A percentile compares a stretch with the other conserved stretches of the same genome.
Evolutionary conservation across 2,329 filamentous ascomycete species (phyloP).

Genomic region (Aspergillus sp.): DNA sequence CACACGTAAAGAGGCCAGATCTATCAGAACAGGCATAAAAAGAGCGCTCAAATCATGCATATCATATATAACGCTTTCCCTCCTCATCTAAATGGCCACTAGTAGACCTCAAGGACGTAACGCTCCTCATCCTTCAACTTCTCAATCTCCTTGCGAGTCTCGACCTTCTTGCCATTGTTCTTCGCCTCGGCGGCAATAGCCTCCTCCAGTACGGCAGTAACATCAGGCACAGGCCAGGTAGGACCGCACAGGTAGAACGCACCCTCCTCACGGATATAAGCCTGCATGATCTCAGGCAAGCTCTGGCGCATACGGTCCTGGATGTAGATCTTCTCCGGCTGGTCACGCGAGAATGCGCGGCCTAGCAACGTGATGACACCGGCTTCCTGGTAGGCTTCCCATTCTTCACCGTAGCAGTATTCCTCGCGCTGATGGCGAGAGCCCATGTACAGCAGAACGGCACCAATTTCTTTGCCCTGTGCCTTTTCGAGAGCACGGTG

Average conservation of each 20-base stretch:
- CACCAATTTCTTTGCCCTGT: slow-evolving; percentile 90
- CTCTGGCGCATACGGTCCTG: slow-evolving; percentile 96
- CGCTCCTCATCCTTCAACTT: slow-evolving; percentile 88
- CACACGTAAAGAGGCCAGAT: no score
- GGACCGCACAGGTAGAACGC: slow-evolving; percentile 96
- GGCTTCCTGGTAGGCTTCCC: slow-evolving; percentile 94
- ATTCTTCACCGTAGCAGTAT: slow-evolving; percentile 97
- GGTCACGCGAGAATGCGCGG: slow-evolving; percentile 90
- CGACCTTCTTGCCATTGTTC: slow-evolving; percentile 65
- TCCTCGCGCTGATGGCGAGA: slow-evolving; percentile 96
- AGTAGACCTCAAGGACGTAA: slow-evolving; percentile 97
- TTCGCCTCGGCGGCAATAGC: slow-evolving; percentile 73
- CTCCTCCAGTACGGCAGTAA: slow-evolving; percentile 89
- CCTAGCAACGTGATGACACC: slow-evolving; percentile 93
- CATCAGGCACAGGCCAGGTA: slow-evolving; percentile 97
- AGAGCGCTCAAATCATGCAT: no score
- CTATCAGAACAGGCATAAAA: no score
- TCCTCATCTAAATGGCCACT: slow-evolving; percentile 23
- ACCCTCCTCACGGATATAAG: slow-evolving; percentile 81
- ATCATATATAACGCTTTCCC: no score
- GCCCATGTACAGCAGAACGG: slow-evolving; percentile 92
- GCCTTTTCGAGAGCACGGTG: slow-evolving; percentile 97
- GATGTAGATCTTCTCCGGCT: slow-evolving; percentile 98
- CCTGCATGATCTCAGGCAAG: slow-evolving; percentile 70
- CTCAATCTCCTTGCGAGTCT: slow-evolving; percentile 87